Conservation (phyloP, 2,329 filamentous ascomycete genomes). For the Aureobasidium uvarum region DNA sequence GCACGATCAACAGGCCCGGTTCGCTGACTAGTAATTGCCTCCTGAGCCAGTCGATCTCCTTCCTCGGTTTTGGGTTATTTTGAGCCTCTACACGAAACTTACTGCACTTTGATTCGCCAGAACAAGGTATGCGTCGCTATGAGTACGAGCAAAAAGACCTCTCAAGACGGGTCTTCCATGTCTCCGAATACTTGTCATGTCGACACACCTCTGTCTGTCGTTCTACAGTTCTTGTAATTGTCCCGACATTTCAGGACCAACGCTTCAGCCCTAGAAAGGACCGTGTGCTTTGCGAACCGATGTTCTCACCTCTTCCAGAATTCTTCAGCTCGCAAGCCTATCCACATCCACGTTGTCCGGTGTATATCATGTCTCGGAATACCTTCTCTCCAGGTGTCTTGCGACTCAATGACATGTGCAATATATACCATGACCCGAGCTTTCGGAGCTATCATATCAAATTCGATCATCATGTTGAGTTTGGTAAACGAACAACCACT, state of each 20-base stretch:
- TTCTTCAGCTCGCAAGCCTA: background rate
- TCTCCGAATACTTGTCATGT: background rate
- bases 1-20: constrained; percentile 1
- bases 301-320: constrained; percentile 15
- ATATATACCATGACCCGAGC: background rate
- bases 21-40: background rate
- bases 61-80: background rate
- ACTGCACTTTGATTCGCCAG: background rate
- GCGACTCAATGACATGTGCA: background rate
- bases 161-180: too few species aligned
- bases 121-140: background rate
- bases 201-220: background rate
- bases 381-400: background rate
- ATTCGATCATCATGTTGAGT: background rate
- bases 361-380: constrained; percentile 1
- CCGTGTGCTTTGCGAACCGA: constrained; percentile 11
- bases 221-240: background rate
- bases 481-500: background rate
- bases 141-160: background rate
- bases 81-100: background rate
- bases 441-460: background rate
- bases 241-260: constrained; percentile 13
- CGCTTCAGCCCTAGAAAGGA: constrained; percentile 1
- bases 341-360: constrained; percentile 16
- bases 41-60: background rate